A percentile compares a stretch with the other conserved stretches of the same genome.
Conservation (phyloP, 768 basidiomycete species). For the Pleurotus platypus region DNA sequence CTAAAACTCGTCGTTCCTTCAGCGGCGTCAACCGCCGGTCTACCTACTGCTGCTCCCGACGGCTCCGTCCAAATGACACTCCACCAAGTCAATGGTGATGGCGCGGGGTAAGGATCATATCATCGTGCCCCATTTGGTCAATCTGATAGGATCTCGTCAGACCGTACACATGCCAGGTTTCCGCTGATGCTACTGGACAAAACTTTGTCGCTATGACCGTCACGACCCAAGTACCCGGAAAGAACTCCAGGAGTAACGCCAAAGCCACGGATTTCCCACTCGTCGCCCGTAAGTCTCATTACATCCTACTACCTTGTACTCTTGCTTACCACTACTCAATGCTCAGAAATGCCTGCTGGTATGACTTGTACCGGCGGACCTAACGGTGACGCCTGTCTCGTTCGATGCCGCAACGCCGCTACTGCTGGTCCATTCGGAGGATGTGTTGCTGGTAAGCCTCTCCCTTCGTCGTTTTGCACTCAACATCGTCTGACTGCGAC, state of each 20-base stretch:
- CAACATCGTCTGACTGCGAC: background rate
- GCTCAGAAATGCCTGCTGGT: slow-evolving; percentile 25
- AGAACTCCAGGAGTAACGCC: background rate
- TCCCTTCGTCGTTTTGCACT: background rate
- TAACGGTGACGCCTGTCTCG: slow-evolving; percentile 25
- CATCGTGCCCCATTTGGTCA: too few species aligned
- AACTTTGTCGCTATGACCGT: slow-evolving; percentile 17
- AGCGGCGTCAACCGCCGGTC: slow-evolving; percentile 14
- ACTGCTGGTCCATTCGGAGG: slow-evolving; percentile 27
- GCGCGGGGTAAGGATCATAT: slow-evolving; percentile 20
- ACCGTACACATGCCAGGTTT: slow-evolving; percentile 4
- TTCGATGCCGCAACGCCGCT: slow-evolving; percentile 30
- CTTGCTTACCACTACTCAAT: too few species aligned
- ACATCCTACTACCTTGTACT: background rate
- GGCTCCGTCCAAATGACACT: slow-evolving; percentile 18
- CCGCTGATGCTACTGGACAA: slow-evolving; percentile 15
- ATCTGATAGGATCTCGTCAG: background rate
- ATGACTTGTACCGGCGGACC: slow-evolving; percentile 31
- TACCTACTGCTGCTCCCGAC: slow-evolving; percentile 18
- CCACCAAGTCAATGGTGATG: slow-evolving; percentile 28
- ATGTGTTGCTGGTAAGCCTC: slow-evolving; percentile 16
- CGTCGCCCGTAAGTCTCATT: background rate
- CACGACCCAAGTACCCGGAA: slow-evolving; percentile 19
- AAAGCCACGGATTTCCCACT: slow-evolving; percentile 1
- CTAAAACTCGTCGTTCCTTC: too few species aligned